Conservation (phyloP, 306 rosid genomes). For the Vigna reflexopilosa region DNA sequence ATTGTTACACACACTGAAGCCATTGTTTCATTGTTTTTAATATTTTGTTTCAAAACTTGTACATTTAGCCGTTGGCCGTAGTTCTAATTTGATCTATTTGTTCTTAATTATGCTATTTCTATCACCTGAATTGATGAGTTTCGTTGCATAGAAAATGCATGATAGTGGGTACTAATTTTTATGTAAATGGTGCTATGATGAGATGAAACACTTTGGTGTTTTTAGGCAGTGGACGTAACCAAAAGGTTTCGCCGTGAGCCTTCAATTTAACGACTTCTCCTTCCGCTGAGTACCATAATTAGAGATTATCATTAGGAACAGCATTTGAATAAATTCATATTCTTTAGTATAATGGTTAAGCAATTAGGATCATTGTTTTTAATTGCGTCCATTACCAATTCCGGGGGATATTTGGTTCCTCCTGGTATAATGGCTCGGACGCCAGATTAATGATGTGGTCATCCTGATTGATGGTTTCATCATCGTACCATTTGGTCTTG, state of each 20-base stretch:
- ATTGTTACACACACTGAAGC: constrained; percentile 98
- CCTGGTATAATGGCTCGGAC: constrained; percentile 87
- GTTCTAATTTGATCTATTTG: neutral
- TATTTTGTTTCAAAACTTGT: too few relatives aligned
- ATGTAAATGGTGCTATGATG: constrained; percentile 63
- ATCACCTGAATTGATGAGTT: neutral
- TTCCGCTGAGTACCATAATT: constrained; percentile 80
- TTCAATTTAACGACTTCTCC: constrained; percentile 86
- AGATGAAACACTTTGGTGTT: constrained; percentile 78
- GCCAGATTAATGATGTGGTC: constrained; percentile 67
- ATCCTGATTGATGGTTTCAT: constrained; percentile 80
- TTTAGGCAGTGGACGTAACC: constrained; percentile 79
- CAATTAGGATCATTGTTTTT: neutral
- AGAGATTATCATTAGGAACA: accelerated
- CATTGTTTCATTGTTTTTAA: neutral
- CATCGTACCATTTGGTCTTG: constrained; percentile 72
- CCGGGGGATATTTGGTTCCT: constrained; percentile 68
- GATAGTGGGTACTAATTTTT: too few relatives aligned
- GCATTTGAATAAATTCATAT: neutral
- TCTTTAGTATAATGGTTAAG: too few relatives aligned
- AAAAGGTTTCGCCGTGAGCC: constrained; percentile 82
- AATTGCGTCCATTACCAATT: constrained; percentile 84
- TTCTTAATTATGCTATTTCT: neutral
- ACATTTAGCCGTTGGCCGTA: accelerated
- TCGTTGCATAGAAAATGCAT: neutral